These are phyloP conservation scores for Kuraishia molischiana DNA, from an alignment of 805 yeast genomes.

Conservation along the genomic window DNA sequence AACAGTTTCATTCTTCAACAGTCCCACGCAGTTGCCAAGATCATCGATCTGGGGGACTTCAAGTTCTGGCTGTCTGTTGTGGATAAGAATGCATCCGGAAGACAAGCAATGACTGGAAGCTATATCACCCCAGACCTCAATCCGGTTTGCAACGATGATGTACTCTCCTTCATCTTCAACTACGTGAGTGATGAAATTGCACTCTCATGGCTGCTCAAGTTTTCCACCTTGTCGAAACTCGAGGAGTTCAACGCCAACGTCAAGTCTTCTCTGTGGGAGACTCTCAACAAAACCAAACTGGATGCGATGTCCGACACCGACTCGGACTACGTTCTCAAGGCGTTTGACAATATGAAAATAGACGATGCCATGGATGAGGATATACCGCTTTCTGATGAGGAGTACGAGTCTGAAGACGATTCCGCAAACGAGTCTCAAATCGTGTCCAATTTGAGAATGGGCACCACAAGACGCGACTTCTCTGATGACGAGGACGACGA, in stretches of 20 bases:
- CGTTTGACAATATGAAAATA: constrained; percentile 33
- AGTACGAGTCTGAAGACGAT: constrained; percentile 23
- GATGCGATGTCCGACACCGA: constrained; percentile 29
- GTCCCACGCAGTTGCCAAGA: constrained; percentile 18
- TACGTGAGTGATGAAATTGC: constrained; percentile 29
- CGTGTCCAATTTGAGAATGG: constrained; percentile 3
- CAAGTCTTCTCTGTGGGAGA: constrained; percentile 52
- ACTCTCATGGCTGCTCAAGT: constrained; percentile 56
- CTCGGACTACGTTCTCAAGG: constrained; percentile 45
- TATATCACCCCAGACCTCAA: constrained; percentile 40
- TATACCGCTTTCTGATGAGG: constrained; percentile 21
- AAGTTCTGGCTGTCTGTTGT: constrained; percentile 41
- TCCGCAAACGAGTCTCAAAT: constrained; percentile 12
- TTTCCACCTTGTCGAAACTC: constrained; percentile 29
- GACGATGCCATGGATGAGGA: constrained; percentile 25
- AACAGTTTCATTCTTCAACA: constrained; percentile 38
- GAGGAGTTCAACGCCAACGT: constrained; percentile 42
- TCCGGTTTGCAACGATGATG: constrained; percentile 55
- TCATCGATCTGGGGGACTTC: constrained; percentile 40
- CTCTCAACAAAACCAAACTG: constrained; percentile 42
- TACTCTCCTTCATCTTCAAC: constrained; percentile 58
- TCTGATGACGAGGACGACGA: constrained; percentile 27
- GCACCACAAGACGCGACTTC: constrained; percentile 8
- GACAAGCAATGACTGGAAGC: constrained; percentile 23
- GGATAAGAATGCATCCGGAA: constrained; percentile 10